A percentile compares a stretch with the other conserved stretches of the same genome.
Evolutionary conservation across 129 eudicot species (phyloP).

Genomic region (Solidago caesia): DNA sequence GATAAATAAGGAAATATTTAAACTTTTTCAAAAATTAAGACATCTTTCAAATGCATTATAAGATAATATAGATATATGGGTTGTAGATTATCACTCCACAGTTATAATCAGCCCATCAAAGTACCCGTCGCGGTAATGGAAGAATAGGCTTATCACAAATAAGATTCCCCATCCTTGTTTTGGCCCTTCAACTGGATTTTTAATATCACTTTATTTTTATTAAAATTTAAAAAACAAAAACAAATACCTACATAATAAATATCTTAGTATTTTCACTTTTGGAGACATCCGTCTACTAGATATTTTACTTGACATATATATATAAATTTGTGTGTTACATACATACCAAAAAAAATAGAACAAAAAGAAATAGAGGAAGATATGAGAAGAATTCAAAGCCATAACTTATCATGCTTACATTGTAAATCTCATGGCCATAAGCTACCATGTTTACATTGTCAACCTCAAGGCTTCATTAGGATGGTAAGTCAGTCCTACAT

Average conservation of each 20-base stretch:
- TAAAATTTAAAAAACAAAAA: background rate
- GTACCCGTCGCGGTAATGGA: background rate
- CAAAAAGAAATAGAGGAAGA: slow-evolving; percentile 15
- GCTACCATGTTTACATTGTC: slow-evolving; percentile 39
- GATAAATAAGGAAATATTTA: too few relatives aligned
- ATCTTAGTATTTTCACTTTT: slow-evolving; percentile 27
- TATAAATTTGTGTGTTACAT: slow-evolving; percentile 19
- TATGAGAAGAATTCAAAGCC: slow-evolving; percentile 33
- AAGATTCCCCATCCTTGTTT: slow-evolving; percentile 26
- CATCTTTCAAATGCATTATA: too few relatives aligned
- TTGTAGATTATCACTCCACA: background rate
- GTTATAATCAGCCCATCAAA: background rate
- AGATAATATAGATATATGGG: too few relatives aligned
- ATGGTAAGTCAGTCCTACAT: slow-evolving; percentile 20
- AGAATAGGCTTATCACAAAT: slow-evolving; percentile 14
- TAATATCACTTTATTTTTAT: background rate
- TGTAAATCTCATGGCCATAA: slow-evolving; percentile 32
- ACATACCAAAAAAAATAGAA: background rate
- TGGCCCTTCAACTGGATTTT: slow-evolving; percentile 46
- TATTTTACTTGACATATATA: slow-evolving; percentile 26
- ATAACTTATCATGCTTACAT: slow-evolving; percentile 31
- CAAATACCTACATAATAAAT: slow-evolving; percentile 30
- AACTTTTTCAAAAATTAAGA: too few relatives aligned
- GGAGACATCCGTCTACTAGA: slow-evolving; percentile 5
- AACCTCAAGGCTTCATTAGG: slow-evolving; percentile 38